Percentiles rank a stretch among this genome's conserved stretches.
These are phyloP conservation scores for Heterobasidion parviporum DNA, from an alignment of 1,284 basidiomycete genomes.

Conservation along the genomic window DNA sequence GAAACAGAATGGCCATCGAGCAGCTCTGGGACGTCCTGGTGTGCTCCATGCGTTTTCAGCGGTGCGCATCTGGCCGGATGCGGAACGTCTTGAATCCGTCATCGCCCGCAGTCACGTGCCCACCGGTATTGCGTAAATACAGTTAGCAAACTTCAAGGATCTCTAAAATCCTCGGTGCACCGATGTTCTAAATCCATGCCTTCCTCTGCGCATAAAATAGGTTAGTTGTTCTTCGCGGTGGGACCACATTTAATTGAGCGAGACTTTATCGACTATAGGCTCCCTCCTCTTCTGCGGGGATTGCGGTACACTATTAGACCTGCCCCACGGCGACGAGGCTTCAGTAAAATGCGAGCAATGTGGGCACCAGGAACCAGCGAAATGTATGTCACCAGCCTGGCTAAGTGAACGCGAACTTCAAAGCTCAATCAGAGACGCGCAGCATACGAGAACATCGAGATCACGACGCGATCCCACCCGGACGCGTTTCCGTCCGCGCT, in stretches of 20 bases:
- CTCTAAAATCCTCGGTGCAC: neutral
- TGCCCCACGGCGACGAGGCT: conserved; percentile 75
- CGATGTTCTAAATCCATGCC: neutral
- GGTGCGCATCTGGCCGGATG: no score
- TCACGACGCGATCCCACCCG: conserved; percentile 85
- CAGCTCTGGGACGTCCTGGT: no score
- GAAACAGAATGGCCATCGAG: no score
- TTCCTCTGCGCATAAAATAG: neutral
- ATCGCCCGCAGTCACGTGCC: no score
- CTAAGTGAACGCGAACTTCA: neutral
- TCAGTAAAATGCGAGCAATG: conserved; percentile 86
- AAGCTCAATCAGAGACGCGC: neutral
- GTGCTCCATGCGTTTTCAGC: no score
- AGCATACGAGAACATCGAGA: conserved; percentile 93
- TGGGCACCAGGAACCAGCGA: conserved; percentile 76
- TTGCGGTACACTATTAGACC: conserved; percentile 84
- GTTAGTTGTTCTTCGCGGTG: neutral
- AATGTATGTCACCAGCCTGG: conserved; percentile 46
- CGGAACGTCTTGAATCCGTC: no score
- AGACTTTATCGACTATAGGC: conserved; percentile 36
- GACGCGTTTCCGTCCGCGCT: conserved; percentile 92
- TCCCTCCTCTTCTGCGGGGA: conserved; percentile 91
- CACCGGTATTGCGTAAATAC: no score
- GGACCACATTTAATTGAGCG: neutral
- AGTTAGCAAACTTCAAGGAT: no score